These are phyloP conservation scores for Fonsecaea pugnacius DNA, from an alignment of 2,329 filamentous ascomycete species.

Conservation along the genomic window DNA sequence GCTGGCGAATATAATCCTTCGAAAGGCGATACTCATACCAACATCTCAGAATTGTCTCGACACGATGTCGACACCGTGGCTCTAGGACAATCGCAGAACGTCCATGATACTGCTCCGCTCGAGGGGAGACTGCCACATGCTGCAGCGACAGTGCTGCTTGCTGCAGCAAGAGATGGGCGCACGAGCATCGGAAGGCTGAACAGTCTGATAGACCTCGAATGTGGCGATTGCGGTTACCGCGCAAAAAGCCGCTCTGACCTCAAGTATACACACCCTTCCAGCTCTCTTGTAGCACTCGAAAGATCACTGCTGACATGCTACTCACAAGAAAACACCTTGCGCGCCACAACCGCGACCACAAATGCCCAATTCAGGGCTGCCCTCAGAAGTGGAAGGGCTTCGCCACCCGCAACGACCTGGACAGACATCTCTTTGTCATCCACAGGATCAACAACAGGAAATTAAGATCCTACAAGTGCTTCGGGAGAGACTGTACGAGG, in stretches of 20 bases:
- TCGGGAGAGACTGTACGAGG: conserved; percentile 60
- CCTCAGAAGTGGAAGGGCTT: conserved; percentile 67
- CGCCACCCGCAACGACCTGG: conserved; percentile 77
- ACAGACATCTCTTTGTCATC: conserved; percentile 75
- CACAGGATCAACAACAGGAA: conserved; percentile 57
- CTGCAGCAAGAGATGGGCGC: not conserved
- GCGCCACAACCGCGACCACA: conserved; percentile 70
- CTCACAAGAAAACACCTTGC: conserved; percentile 71
- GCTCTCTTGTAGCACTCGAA: conserved; percentile 12
- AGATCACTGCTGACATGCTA: not conserved
- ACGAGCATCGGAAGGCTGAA: not conserved
- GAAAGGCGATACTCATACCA: not conserved
- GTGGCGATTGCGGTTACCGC: conserved; percentile 19
- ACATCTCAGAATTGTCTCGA: not conserved
- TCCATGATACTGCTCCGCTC: not conserved
- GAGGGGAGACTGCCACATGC: not conserved
- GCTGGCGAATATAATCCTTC: not conserved
- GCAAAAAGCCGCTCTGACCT: conserved; percentile 48
- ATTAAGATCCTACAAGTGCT: conserved; percentile 64
- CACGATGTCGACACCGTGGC: not conserved
- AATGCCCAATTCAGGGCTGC: conserved; percentile 65
- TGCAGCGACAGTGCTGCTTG: not conserved
- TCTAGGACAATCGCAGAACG: not conserved
- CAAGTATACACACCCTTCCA: conserved; percentile 38
- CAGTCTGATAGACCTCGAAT: conserved; percentile 11